Percentiles rank a stretch among this genome's conserved stretches.
phyloP scores from a whole-genome alignment of 768 basidiomycete genomes.

The Tricholoma terreum region DNA sequence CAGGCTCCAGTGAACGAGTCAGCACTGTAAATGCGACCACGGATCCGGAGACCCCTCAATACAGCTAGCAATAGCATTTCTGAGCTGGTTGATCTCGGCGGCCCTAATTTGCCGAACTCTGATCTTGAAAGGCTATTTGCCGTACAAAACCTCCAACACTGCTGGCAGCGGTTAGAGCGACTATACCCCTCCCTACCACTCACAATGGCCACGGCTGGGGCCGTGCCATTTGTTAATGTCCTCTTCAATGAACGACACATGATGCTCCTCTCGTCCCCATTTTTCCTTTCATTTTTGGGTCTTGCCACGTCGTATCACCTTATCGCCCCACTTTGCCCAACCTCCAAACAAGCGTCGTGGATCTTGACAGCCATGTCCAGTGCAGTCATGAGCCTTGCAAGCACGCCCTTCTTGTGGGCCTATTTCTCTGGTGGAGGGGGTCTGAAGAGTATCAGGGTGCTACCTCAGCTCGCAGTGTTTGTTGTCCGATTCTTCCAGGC shows the following conservation, averaged over 20 bases:
- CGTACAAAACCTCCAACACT: not conserved
- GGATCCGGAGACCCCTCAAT: not conserved
- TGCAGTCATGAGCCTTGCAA: slow-evolving; percentile 8
- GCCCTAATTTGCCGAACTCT: not conserved
- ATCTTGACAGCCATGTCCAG: slow-evolving; percentile 33
- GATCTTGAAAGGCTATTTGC: not conserved
- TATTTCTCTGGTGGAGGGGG: slow-evolving; percentile 12
- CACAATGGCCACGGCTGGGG: not conserved
- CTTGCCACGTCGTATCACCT: slow-evolving; percentile 26
- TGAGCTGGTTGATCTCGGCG: not conserved
- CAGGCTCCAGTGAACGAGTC: not conserved
- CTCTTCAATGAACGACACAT: not conserved
- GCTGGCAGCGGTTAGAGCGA: not conserved
- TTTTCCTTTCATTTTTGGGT: slow-evolving; percentile 16
- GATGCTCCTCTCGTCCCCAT: slow-evolving; percentile 2
- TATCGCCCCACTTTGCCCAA: slow-evolving; percentile 26
- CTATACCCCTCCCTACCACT: not conserved
- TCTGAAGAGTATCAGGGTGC: slow-evolving; percentile 6
- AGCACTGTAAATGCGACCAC: not conserved
- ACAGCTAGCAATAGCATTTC: not conserved
- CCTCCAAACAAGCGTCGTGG: slow-evolving; percentile 45
- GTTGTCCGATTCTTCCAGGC: slow-evolving; percentile 17
- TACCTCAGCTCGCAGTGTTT: slow-evolving; percentile 5
- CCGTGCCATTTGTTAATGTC: not conserved
- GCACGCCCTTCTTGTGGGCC: slow-evolving; percentile 15